Conservation (phyloP, 2,329 filamentous ascomycete genomes). For the Exophiala dermatitidis region DNA sequence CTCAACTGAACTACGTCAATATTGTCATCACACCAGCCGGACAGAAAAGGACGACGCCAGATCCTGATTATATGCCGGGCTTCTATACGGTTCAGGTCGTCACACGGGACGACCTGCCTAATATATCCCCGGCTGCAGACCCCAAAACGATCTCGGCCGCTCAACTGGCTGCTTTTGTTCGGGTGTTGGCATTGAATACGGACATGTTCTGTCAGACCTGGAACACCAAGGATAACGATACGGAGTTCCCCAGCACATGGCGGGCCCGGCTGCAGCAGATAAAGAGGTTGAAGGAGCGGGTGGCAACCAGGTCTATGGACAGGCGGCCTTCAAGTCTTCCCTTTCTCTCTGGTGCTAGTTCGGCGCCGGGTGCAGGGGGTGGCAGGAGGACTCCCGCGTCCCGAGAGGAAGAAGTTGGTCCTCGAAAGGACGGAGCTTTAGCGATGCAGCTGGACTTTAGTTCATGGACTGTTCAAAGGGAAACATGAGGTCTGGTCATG, state of each 20-base stretch:
- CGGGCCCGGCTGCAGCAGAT: constrained; percentile 79
- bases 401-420: constrained; percentile 10
- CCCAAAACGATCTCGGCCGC: constrained; percentile 81
- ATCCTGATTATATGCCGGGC: constrained; percentile 29
- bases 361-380: constrained; percentile 1
- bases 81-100: constrained; percentile 90
- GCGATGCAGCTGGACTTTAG: constrained; percentile 23
- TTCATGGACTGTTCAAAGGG: constrained; percentile 16
- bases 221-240: constrained; percentile 53
- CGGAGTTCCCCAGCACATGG: constrained; percentile 85
- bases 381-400: constrained; percentile 21
- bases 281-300: constrained; percentile 63
- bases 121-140: constrained; percentile 81
- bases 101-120: constrained; percentile 80
- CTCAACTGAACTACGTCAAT: constrained; percentile 93
- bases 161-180: constrained; percentile 76
- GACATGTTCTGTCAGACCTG: constrained; percentile 92
- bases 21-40: constrained; percentile 85
- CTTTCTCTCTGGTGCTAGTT: background rate
- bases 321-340: constrained; percentile 6
- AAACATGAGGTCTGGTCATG: background rate
- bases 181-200: constrained; percentile 83
- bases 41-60: constrained; percentile 34
- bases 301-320: constrained; percentile 19
- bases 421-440: constrained; percentile 12